phyloP scores from a whole-genome alignment of 2,329 filamentous ascomycete genomes.

The Onygena corvina region DNA sequence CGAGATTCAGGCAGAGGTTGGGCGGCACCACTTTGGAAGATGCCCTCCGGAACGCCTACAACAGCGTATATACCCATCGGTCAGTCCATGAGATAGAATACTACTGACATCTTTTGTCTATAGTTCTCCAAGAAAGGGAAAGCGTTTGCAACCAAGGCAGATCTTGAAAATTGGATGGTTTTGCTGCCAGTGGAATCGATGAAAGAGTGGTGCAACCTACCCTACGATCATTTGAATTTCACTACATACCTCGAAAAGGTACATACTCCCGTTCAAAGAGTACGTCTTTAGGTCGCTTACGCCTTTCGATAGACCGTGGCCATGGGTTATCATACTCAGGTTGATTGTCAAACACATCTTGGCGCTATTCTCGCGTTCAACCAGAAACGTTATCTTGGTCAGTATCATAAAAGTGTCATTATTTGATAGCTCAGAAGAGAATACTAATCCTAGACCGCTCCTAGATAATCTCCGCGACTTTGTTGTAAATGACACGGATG shows the following conservation, averaged over 20 bases:
- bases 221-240: not conserved
- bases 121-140: conserved; percentile 2
- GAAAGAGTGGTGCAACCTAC: conserved; percentile 1
- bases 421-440: no score
- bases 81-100: not conserved
- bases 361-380: not conserved
- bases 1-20: not conserved
- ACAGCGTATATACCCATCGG: not conserved
- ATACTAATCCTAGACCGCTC: no score
- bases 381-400: not conserved
- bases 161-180: not conserved
- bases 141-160: not conserved
- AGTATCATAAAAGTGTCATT: no score
- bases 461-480: not conserved
- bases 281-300: not conserved
- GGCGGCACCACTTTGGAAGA: not conserved
- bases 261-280: not conserved
- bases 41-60: not conserved
- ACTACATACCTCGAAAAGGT: not conserved
- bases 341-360: not conserved
- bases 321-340: conserved; percentile 1
- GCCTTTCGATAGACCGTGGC: not conserved
- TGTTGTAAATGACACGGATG: not conserved
- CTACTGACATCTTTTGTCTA: not conserved
- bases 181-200: not conserved